phyloP scores from a whole-genome alignment of 2,329 filamentous ascomycete species.

The Penicillium sp. region DNA sequence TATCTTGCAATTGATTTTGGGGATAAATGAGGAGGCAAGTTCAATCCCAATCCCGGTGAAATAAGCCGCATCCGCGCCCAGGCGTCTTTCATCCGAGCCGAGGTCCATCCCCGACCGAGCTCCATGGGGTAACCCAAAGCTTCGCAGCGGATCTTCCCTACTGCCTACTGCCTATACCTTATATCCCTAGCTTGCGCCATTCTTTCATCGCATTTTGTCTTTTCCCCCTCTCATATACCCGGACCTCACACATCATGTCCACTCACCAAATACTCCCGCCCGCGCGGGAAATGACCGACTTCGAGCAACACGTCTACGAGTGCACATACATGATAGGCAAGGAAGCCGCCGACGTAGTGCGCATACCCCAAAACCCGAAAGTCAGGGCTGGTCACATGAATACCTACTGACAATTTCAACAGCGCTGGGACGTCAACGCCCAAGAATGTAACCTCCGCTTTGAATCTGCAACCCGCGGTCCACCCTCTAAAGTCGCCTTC shows the following conservation, averaged over 20 bases:
- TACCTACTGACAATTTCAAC: neutral
- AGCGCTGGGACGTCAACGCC: constrained; percentile 35
- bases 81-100: neutral
- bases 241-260: constrained; percentile 14
- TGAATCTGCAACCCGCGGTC: constrained; percentile 38
- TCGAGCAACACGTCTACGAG: constrained; percentile 33
- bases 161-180: too few species aligned
- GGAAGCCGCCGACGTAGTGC: constrained; percentile 21
- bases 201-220: neutral
- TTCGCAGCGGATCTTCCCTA: neutral
- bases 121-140: neutral
- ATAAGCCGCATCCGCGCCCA: neutral
- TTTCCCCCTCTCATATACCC: neutral
- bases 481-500: constrained; percentile 36
- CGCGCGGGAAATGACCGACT: constrained; percentile 30
- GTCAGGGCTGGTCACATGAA: too few species aligned
- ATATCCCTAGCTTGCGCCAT: neutral
- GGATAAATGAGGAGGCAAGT: neutral
- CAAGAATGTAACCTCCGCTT: constrained; percentile 35
- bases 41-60: neutral
- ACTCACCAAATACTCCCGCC: constrained; percentile 18
- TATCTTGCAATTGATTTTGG: too few species aligned
- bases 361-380: neutral
- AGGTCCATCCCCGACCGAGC: constrained; percentile 3
- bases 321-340: constrained; percentile 24